A percentile compares a stretch with the other conserved stretches of the same genome.
Conservation (phyloP, 1,139 yeast genomes). For the Kodamaea sp. region DNA sequence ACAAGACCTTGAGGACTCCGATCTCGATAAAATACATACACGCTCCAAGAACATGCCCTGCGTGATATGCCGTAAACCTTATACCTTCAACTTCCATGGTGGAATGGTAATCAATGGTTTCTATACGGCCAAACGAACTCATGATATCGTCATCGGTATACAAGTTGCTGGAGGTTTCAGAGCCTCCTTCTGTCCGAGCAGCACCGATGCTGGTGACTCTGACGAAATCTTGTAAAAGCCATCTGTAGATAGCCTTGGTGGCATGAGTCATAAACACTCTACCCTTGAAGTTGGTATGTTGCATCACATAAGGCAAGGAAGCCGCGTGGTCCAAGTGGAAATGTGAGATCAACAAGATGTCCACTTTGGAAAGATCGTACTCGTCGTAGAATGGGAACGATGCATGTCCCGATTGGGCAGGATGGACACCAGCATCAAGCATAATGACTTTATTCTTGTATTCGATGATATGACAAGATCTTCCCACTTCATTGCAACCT, state of each 20-base stretch:
- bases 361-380: slow-evolving; percentile 85
- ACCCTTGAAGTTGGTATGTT: slow-evolving; percentile 90
- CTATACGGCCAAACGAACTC: slow-evolving; percentile 85
- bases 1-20: slow-evolving; percentile 84
- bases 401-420: slow-evolving; percentile 87
- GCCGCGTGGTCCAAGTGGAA: slow-evolving; percentile 99
- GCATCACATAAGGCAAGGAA: slow-evolving; percentile 96
- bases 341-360: slow-evolving; percentile 83
- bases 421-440: slow-evolving; percentile 98
- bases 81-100: slow-evolving; percentile 93
- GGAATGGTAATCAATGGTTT: slow-evolving; percentile 93
- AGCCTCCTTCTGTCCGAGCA: slow-evolving; percentile 22
- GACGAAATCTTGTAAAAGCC: slow-evolving; percentile 93
- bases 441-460: slow-evolving; percentile 95
- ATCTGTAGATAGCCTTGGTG: slow-evolving; percentile 93
- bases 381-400: slow-evolving; percentile 95
- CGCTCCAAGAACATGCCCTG: slow-evolving; percentile 98
- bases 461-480: slow-evolving; percentile 91
- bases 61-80: slow-evolving; percentile 95
- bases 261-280: slow-evolving; percentile 99
- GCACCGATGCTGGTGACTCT: slow-evolving; percentile 76
- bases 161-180: slow-evolving; percentile 48
- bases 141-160: slow-evolving; percentile 91
- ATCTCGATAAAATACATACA: slow-evolving; percentile 96
- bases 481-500: slow-evolving; percentile 99